phyloP scores from a whole-genome alignment of 2,329 filamentous ascomycete species.

The Thielaviopsis musarum region DNA sequence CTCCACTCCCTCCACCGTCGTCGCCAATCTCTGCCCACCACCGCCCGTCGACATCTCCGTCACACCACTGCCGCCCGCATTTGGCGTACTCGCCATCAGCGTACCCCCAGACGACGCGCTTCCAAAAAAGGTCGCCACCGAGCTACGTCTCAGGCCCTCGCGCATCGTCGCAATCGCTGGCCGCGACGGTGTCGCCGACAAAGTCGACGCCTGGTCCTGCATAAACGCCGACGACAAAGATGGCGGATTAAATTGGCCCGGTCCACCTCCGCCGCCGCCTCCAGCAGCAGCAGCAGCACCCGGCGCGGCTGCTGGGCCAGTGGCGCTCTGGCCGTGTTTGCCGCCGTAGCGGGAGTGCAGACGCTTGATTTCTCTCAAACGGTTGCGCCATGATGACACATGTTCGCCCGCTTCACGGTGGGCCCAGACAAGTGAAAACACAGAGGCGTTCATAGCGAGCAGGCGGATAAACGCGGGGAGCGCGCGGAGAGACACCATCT shows the following conservation, averaged over 20 bases:
- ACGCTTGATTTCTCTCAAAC: conserved; percentile 68
- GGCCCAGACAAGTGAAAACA: conserved; percentile 85
- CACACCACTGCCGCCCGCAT: conserved; percentile 16
- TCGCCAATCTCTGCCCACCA: conserved; percentile 40
- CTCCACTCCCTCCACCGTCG: conserved; percentile 33
- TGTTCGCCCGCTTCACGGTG: conserved; percentile 63
- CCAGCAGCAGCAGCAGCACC: conserved; percentile 13
- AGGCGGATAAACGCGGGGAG: conserved; percentile 76
- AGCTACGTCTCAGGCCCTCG: conserved; percentile 46
- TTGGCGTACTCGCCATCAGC: background rate
- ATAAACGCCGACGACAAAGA: conserved; percentile 11
- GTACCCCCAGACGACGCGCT: background rate
- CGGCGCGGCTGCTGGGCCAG: conserved; percentile 18
- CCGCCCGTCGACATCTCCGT: conserved; percentile 41
- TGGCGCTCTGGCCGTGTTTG: conserved; percentile 23
- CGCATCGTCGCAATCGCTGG: conserved; percentile 32
- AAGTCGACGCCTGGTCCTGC: conserved; percentile 13
- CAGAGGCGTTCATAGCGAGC: conserved; percentile 79
- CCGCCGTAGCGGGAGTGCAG: conserved; percentile 53
- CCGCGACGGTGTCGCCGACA: conserved; percentile 11
- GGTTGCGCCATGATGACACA: conserved; percentile 75
- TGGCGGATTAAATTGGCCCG: conserved; percentile 14
- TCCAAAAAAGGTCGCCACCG: conserved; percentile 48
- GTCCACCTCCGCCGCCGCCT: conserved; percentile 20
- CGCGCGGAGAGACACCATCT: conserved; percentile 70